These are phyloP conservation scores for Scorias spongiosa DNA, from an alignment of 2,329 filamentous ascomycete genomes.

Conservation along the genomic window DNA sequence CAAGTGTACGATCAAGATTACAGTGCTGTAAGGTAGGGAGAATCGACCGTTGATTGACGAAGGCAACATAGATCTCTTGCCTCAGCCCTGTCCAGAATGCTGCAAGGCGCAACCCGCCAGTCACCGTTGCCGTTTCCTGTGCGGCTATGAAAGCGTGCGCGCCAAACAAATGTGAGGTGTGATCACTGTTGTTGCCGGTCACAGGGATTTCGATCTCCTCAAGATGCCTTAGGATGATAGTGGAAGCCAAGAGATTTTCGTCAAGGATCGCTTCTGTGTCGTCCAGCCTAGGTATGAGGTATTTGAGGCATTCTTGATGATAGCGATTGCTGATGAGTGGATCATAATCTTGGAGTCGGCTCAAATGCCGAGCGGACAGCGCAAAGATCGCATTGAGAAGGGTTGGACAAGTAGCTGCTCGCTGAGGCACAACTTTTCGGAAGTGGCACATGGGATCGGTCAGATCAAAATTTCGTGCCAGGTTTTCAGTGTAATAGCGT, in stretches of 20 bases:
- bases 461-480: constrained; percentile 18
- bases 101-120: constrained; percentile 29
- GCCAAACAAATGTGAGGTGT: constrained; percentile 17
- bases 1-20: constrained; percentile 37
- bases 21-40: constrained; percentile 36
- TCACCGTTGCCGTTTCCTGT: constrained; percentile 14
- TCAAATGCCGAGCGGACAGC: constrained; percentile 40
- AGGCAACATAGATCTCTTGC: constrained; percentile 44
- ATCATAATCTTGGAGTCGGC: constrained; percentile 33
- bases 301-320: constrained; percentile 37
- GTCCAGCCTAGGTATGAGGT: constrained; percentile 34
- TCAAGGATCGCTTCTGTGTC: constrained; percentile 27
- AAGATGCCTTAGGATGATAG: constrained; percentile 41
- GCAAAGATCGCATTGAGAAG: constrained; percentile 44
- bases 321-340: constrained; percentile 37
- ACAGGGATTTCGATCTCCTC: constrained; percentile 37
- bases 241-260: constrained; percentile 39
- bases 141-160: constrained; percentile 21
- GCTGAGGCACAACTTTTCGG: constrained; percentile 37
- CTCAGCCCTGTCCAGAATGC: constrained; percentile 43
- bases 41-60: constrained; percentile 27
- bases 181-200: constrained; percentile 10
- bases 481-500: constrained; percentile 17
- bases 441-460: constrained; percentile 32
- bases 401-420: constrained; percentile 35